Conservation (phyloP, 495 filamentous ascomycete species). For the Podospora comata region DNA sequence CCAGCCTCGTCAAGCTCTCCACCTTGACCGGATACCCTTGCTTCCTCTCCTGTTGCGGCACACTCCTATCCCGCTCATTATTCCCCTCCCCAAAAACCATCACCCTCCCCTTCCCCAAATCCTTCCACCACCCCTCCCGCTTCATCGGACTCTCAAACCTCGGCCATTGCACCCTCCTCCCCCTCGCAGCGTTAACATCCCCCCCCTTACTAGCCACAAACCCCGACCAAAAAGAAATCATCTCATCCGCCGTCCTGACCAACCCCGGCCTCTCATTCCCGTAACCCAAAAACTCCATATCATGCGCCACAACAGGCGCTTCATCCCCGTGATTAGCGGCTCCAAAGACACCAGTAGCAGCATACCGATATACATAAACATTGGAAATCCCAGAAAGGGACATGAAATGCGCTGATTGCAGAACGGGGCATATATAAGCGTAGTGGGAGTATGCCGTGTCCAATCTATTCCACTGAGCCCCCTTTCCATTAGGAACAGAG, state of each 20-base stretch:
- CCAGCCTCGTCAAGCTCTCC: slow-evolving; percentile 41
- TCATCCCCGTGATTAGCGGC: slow-evolving; percentile 62
- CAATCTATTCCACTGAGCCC: slow-evolving; percentile 55
- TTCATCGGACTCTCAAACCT: slow-evolving; percentile 30
- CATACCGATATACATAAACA: slow-evolving; percentile 61
- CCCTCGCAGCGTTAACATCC: slow-evolving; percentile 43
- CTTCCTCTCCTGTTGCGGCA: slow-evolving; percentile 35
- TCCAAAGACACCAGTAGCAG: slow-evolving; percentile 46
- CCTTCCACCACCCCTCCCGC: slow-evolving; percentile 18
- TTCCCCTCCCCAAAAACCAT: slow-evolving; percentile 62
- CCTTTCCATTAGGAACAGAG: slow-evolving; percentile 38
- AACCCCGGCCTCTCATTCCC: slow-evolving; percentile 40
- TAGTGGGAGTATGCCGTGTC: slow-evolving; percentile 65
- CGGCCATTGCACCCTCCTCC: slow-evolving; percentile 30
- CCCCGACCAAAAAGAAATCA: slow-evolving; percentile 55
- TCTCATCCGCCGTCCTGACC: slow-evolving; percentile 46
- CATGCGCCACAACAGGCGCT: slow-evolving; percentile 54
- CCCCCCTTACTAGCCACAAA: slow-evolving; percentile 49
- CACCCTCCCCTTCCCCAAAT: slow-evolving; percentile 23
- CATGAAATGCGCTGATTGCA: slow-evolving; percentile 57
- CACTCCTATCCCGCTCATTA: slow-evolving; percentile 46
- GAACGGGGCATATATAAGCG: slow-evolving; percentile 62
- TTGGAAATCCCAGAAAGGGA: slow-evolving; percentile 42
- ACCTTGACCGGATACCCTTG: slow-evolving; percentile 45
- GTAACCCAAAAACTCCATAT: slow-evolving; percentile 37